Conservation (phyloP, 768 basidiomycete species). For the Asterophora parasitica region DNA sequence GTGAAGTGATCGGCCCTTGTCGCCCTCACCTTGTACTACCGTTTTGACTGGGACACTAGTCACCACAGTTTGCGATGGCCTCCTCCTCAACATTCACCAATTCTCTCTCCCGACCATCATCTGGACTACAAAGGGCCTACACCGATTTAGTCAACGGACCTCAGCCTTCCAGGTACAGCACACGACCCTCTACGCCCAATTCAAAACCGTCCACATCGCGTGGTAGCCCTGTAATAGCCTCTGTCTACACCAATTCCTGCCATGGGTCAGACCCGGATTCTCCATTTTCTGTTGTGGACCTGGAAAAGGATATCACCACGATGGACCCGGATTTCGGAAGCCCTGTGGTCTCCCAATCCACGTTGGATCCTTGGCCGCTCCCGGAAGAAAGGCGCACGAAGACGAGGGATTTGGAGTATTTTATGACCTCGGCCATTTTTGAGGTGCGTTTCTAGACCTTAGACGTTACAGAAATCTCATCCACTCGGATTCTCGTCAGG, state of each 20-base stretch:
- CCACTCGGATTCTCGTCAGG: background rate
- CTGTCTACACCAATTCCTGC: background rate
- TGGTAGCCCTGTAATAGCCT: no score
- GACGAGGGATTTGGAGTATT: slow-evolving; percentile 3
- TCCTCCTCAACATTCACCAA: no score
- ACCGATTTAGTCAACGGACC: no score
- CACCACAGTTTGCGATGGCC: no score
- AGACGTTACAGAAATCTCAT: background rate
- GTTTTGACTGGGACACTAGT: no score
- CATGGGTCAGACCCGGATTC: background rate
- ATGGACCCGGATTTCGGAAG: slow-evolving; percentile 1
- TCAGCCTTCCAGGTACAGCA: no score
- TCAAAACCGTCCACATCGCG: background rate
- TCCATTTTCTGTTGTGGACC: background rate
- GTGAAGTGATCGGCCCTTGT: no score
- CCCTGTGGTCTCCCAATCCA: background rate
- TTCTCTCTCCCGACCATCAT: no score
- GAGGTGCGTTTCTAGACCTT: background rate
- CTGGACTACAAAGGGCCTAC: no score
- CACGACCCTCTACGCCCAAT: background rate
- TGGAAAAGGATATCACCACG: slow-evolving; percentile 6
- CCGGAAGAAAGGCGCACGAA: background rate
- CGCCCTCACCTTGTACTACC: no score
- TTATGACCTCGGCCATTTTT: slow-evolving; percentile 8
- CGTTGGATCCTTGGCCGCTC: background rate